Evolutionary conservation across 257 asterid species (phyloP), one percentile per base, ranked within the genome.

Genomic region (Gentiana macrophylla): DNA sequence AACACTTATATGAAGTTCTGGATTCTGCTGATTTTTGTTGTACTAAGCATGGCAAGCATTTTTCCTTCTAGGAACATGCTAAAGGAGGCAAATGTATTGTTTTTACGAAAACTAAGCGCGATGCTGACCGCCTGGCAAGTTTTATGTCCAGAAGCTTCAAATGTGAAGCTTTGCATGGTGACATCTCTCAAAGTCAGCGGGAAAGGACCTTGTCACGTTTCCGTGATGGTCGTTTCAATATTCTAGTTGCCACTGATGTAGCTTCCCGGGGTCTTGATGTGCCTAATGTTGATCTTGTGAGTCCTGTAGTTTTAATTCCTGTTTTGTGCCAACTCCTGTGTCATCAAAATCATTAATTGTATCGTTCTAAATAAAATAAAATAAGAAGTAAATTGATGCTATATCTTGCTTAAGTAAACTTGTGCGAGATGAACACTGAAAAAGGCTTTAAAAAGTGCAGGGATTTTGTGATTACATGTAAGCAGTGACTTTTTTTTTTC

Each of bases 231-330:
- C 78, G 76, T 34, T 59, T 84, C 78, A 81, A 73, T 69, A 62
- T 81, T 44, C 81, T 91, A 50, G 94, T 91, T 55, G 96, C 98
- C 55, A 91, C 98, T 56, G 98, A 91, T 69, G 95, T 91, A 43
- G 98, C 96, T 63, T 95, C 98, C 8, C 98, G 98, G 37, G 98
- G 98, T 35, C 96, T 91, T 58, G 98, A 91, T 60, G 98, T 91
- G 32, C 98, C 98, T 65, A 91, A 91, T 70, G 98, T 91, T 63
- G 98, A 91, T 72, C 81, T 88, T 84, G 97, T 88, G 53, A 50
- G 74, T 75, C 53, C 57, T 65, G 61, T 37, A 41, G 46, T 41
- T 10, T 41, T 41, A 10, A 41, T 41, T 41, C 9, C 46, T 10
- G 45, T 41, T 41, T 10, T 41, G 9, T 41, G 2, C 46, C 46